These are phyloP conservation scores for Hanseniaspora meyeri DNA, from an alignment of 805 yeast genomes.

Conservation along the genomic window DNA sequence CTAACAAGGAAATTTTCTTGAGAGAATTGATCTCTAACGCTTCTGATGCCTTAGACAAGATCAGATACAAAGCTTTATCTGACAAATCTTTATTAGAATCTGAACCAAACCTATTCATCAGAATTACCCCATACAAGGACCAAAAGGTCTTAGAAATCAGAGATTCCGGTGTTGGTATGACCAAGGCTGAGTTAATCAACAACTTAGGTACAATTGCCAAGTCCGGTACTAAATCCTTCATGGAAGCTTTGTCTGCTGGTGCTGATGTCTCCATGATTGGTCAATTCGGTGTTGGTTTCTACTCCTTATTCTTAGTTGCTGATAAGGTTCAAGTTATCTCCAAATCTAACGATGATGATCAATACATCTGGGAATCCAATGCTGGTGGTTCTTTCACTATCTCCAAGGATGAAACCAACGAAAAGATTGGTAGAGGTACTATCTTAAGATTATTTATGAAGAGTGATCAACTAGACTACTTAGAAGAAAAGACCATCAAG, in stretches of 20 bases:
- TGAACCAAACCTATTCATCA: conserved; percentile 92
- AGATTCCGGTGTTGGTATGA: conserved; percentile 99
- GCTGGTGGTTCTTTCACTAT: conserved; percentile 99
- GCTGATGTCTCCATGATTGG: conserved; percentile 99
- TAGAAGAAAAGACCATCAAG: conserved; percentile 98
- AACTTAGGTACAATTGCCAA: conserved; percentile 99
- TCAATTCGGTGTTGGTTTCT: conserved; percentile 99
- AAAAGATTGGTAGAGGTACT: conserved; percentile 88
- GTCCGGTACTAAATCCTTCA: conserved; percentile 98
- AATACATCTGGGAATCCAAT: conserved; percentile 98
- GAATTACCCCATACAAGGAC: conserved; percentile 95
- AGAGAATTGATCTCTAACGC: conserved; percentile 99
- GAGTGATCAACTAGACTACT: conserved; percentile 97
- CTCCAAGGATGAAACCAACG: conserved; percentile 76
- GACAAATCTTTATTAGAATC: conserved; percentile 86
- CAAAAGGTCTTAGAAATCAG: conserved; percentile 88
- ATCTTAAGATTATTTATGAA: conserved; percentile 88
- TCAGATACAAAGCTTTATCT: conserved; percentile 89
- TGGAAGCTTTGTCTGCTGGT: conserved; percentile 99
- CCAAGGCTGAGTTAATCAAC: conserved; percentile 97
- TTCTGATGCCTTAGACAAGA: conserved; percentile 97
- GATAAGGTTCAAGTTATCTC: conserved; percentile 97
- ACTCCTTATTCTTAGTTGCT: conserved; percentile 97
- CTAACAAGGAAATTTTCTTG: conserved; percentile 96
- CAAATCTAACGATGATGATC: conserved; percentile 97